Conservation (phyloP, 306 rosid genomes). For the Arachis stenosperma region DNA sequence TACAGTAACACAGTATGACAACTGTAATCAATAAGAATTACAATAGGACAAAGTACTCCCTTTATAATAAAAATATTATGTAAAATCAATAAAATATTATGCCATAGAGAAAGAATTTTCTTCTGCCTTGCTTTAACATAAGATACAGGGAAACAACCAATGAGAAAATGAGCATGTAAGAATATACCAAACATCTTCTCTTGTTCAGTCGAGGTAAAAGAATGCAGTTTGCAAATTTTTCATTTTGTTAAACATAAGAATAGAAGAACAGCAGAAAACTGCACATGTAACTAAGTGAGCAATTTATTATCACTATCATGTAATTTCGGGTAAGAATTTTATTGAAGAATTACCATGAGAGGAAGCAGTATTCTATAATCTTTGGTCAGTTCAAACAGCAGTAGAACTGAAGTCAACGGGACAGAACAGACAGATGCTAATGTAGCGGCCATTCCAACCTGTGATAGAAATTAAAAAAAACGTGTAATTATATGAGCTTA, state of each 20-base stretch:
- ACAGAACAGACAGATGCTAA: conserved; percentile 96
- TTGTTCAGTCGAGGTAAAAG: no score
- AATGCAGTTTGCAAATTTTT: no score
- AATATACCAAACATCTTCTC: not conserved
- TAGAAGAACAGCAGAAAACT: conserved; percentile 21
- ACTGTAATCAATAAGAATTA: conserved; percentile 26
- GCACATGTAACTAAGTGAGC: conserved; percentile 17
- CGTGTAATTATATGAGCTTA: conserved; percentile 34
- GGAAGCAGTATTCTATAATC: conserved; percentile 98
- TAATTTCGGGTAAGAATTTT: not conserved
- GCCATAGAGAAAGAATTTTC: conserved; percentile 11
- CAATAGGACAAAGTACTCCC: not conserved
- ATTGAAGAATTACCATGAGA: conserved; percentile 78
- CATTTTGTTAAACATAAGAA: not conserved
- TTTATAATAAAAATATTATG: no score
- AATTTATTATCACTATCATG: not conserved
- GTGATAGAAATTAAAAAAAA: conserved; percentile 37
- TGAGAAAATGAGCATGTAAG: conserved; percentile 13
- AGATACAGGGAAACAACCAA: conserved; percentile 3
- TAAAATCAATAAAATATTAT: not conserved
- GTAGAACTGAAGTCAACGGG: conserved; percentile 96
- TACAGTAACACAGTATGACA: conserved; percentile 18
- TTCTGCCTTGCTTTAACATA: not conserved
- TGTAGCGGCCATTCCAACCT: conserved; percentile 99
- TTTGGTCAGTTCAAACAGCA: conserved; percentile 96